These are phyloP conservation scores for Aspergillus brasiliensis DNA, from an alignment of 2,329 filamentous ascomycete species.

Conservation along the genomic window DNA sequence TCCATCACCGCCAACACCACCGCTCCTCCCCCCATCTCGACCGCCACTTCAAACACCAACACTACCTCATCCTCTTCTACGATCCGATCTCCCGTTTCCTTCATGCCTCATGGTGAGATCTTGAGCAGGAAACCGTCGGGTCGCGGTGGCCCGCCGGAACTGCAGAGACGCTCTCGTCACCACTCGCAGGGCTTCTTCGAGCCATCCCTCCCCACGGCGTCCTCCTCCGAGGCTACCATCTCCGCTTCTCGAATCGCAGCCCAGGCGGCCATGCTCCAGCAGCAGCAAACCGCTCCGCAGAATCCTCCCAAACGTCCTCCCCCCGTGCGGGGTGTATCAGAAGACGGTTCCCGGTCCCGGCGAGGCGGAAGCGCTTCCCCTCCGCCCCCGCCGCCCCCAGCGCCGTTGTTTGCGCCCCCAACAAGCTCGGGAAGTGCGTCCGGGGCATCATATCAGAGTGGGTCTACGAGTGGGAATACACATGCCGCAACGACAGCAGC, in stretches of 20 bases:
- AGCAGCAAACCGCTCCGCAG: slow-evolving; percentile 29
- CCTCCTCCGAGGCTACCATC: slow-evolving; percentile 51
- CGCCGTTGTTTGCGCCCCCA: slow-evolving; percentile 27
- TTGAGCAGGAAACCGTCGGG: slow-evolving; percentile 41
- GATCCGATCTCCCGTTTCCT: slow-evolving; percentile 36
- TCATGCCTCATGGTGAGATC: slow-evolving; percentile 43
- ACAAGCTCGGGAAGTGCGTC: slow-evolving; percentile 21
- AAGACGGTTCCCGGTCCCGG: slow-evolving; percentile 32
- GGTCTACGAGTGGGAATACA: slow-evolving; percentile 51
- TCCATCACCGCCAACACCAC: slow-evolving; percentile 29
- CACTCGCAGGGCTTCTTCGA: slow-evolving; percentile 71
- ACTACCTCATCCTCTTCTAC: slow-evolving; percentile 34
- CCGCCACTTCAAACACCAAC: too few relatives aligned
- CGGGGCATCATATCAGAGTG: slow-evolving; percentile 51
- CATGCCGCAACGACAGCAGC: slow-evolving; percentile 64
- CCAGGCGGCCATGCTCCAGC: slow-evolving; percentile 65
- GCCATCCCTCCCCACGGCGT: slow-evolving; percentile 61
- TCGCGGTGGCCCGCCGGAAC: slow-evolving; percentile 38
- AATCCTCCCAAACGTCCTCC: slow-evolving; percentile 58
- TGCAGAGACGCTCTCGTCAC: slow-evolving; percentile 49
- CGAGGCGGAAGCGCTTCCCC: slow-evolving; percentile 40
- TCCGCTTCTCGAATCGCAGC: slow-evolving; percentile 66
- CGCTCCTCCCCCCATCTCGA: slow-evolving; percentile 35
- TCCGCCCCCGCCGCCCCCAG: slow-evolving; percentile 32
- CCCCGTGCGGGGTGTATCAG: slow-evolving; percentile 48